Evolutionary conservation across 2,329 filamentous ascomycete genomes (phyloP), one percentile per base, ranked within the genome.

Genomic region (Fusarium anthophilum): DNA sequence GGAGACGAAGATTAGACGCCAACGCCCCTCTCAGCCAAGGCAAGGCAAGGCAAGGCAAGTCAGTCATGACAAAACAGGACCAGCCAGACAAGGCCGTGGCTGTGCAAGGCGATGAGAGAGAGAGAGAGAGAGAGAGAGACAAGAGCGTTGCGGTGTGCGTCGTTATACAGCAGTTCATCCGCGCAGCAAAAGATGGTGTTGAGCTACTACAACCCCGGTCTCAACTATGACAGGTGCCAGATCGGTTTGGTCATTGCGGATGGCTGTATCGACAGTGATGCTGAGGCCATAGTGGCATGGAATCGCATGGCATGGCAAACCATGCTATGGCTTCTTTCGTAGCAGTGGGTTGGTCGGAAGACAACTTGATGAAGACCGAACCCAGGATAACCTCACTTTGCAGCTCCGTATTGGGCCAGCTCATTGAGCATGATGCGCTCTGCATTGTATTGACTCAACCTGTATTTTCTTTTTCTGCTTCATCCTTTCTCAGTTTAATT

Each of bases 211-310:
- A 53, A 48, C 41, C 48, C 54, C 69, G 61, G 61, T 57, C 60
- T 68, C 56, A 44, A 63, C 53, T 35, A 72, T 77, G 75, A 75
- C 72, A 73, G 72, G 72, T 77, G 67, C 71, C 71, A 77, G 66
- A 74, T 66, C 64, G 63, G 66, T 63, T 62, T 63, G 60, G 54
- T 66, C 45, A 54, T 56, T 32, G 58, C 38, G 44, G 51, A 45
- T 61, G 54, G 48, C 24, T 70, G 64, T 67, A 43, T 74, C 55
- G 45, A 61, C 50, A 60, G 59, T 68, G 62, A 58, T 66, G 60
- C 69, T 74, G 72, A 77, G 72, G 69, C 72, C 71, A 75, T 61
- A 66, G 62, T 67, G 58, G 65, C 44, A 63, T 54, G 63, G 55
- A 39, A 59, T 63, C 44, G 62, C 53, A 53, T 68, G 60, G 71